Evolutionary conservation across 441 rosid genomes (phyloP).

Genomic region (Metrosideros polymorpha): DNA sequence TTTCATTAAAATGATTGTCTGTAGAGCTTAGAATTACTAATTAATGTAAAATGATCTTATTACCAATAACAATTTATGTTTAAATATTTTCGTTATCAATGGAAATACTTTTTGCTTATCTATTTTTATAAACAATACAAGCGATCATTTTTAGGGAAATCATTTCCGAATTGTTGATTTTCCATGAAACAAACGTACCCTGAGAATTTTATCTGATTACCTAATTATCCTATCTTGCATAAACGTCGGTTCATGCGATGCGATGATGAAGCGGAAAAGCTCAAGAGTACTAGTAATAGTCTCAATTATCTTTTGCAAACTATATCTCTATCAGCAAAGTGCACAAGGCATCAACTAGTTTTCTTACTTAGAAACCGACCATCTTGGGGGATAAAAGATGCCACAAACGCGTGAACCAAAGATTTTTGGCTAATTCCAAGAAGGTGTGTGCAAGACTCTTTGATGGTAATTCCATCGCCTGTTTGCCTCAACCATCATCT

Average conservation of each 20-base stretch:
- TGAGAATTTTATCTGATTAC: background rate
- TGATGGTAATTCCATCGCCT: background rate
- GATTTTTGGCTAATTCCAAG: background rate
- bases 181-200: rapidly evolving
- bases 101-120: rapidly evolving
- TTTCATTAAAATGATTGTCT: background rate
- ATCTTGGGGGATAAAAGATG: background rate
- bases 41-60: background rate
- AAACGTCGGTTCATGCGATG: background rate
- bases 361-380: background rate
- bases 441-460: background rate
- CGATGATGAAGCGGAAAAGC: no score
- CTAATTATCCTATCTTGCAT: background rate
- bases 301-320: no score
- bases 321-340: no score
- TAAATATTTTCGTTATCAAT: background rate
- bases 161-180: background rate
- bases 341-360: background rate
- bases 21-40: background rate
- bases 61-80: background rate
- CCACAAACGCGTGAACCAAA: background rate
- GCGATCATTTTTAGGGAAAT: background rate
- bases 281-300: no score
- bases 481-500: background rate
- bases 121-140: background rate